Evolutionary conservation across 2,329 filamentous ascomycete genomes (phyloP).

Genomic region (Albifimbria verrucaria): DNA sequence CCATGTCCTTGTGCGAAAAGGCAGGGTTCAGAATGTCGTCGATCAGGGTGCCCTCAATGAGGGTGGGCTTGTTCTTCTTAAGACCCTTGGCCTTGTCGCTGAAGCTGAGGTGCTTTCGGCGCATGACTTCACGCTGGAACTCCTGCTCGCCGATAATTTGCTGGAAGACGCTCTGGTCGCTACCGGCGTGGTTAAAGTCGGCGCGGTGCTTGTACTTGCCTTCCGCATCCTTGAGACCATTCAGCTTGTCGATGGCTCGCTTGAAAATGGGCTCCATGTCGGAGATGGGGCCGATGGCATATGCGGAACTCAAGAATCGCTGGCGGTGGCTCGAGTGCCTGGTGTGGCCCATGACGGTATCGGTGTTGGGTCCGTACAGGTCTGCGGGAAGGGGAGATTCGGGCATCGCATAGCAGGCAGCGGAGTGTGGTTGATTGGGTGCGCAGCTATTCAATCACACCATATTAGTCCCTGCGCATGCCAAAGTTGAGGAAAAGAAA

Average conservation of each 20-base stretch:
- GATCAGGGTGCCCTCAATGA: slow-evolving; percentile 11
- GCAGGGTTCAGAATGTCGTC: slow-evolving; percentile 18
- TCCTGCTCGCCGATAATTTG: slow-evolving; percentile 27
- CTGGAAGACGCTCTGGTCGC: slow-evolving; percentile 25
- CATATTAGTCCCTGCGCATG: neutral
- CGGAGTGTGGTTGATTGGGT: slow-evolving; percentile 17
- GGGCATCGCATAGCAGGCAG: slow-evolving; percentile 23
- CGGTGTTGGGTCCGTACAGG: slow-evolving; percentile 18
- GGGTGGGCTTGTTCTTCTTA: slow-evolving; percentile 12
- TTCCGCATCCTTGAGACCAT: slow-evolving; percentile 11
- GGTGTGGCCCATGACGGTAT: slow-evolving; percentile 15
- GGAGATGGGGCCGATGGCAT: slow-evolving; percentile 20
- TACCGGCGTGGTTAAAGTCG: slow-evolving; percentile 18
- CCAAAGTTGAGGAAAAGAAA: neutral
- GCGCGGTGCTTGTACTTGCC: slow-evolving; percentile 11
- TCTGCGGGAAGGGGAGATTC: slow-evolving; percentile 22
- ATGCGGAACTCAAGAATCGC: slow-evolving; percentile 22
- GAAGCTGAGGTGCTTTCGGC: slow-evolving; percentile 18
- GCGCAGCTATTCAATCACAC: slow-evolving; percentile 12
- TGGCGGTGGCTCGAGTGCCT: slow-evolving; percentile 15
- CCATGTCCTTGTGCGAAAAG: slow-evolving; percentile 19
- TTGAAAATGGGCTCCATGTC: slow-evolving; percentile 18
- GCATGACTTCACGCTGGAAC: slow-evolving; percentile 24
- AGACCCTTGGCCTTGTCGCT: slow-evolving; percentile 17
- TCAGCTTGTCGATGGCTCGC: slow-evolving; percentile 17